These are phyloP conservation scores for Neurospora sp. DNA, from an alignment of 495 filamentous ascomycete genomes.

Conservation along the genomic window DNA sequence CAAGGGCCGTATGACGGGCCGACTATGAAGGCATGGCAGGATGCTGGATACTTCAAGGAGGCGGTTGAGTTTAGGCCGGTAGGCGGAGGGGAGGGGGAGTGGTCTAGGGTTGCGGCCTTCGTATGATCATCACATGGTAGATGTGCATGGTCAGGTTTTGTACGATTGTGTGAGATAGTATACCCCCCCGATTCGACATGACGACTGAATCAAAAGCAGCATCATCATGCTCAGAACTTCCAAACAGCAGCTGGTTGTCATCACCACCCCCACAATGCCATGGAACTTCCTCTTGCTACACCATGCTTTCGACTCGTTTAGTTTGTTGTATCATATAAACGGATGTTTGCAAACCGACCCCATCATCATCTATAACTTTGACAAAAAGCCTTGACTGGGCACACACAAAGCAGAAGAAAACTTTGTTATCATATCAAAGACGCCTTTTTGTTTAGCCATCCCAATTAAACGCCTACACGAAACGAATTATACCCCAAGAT, in stretches of 20 bases:
- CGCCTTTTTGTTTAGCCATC: background rate
- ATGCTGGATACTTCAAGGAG: constrained; percentile 88
- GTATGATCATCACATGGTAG: constrained; percentile 27
- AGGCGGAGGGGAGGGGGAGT: constrained; percentile 43
- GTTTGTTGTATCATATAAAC: background rate
- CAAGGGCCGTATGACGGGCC: constrained; percentile 80
- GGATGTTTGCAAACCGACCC: background rate
- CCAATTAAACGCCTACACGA: background rate
- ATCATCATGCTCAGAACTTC: background rate
- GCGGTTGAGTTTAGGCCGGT: constrained; percentile 76
- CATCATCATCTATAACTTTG: background rate
- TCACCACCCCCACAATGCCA: background rate
- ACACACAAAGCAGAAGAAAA: background rate
- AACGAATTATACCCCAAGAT: background rate
- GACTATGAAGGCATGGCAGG: constrained; percentile 81
- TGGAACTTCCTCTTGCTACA: background rate
- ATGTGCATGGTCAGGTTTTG: background rate
- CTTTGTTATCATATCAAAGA: background rate
- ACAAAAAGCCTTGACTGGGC: background rate
- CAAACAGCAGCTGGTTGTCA: background rate
- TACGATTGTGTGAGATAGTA: background rate
- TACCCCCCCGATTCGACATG: background rate
- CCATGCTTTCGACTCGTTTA: background rate
- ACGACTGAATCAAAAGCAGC: background rate
- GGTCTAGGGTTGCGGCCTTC: constrained; percentile 56